Evolutionary conservation across 345 rosid species (phyloP).

Genomic region (Dimocarpus longan): DNA sequence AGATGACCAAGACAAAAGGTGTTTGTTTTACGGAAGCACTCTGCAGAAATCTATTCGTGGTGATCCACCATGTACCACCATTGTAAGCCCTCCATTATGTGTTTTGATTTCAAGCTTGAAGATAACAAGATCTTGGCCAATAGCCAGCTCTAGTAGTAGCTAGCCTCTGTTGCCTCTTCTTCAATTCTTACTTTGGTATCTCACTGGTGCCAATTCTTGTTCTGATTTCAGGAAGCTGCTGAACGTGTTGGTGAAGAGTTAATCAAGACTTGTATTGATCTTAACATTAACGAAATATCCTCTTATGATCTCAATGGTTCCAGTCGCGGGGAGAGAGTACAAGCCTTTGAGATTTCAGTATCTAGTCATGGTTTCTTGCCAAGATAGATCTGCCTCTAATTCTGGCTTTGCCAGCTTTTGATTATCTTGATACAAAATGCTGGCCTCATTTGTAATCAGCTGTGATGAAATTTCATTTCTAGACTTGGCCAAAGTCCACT

Average conservation of each 20-base stretch:
- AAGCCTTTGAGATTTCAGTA: conserved; percentile 78
- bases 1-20: conserved; percentile 81
- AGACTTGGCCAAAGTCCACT: background rate
- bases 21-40: conserved; percentile 79
- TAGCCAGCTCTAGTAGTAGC: background rate
- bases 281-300: conserved; percentile 68
- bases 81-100: conserved; percentile 47
- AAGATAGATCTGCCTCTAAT: conserved; percentile 29
- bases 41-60: conserved; percentile 76
- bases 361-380: conserved; percentile 72
- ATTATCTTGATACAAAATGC: background rate
- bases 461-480: background rate
- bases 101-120: background rate
- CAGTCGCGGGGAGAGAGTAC: conserved; percentile 73
- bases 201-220: conserved; percentile 5
- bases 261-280: conserved; percentile 61
- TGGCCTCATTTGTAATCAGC: background rate
- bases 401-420: background rate
- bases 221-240: conserved; percentile 71
- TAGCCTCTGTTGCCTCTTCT: background rate
- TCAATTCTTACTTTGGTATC: background rate
- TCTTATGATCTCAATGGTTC: conserved; percentile 82
- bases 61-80: conserved; percentile 53
- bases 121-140: background rate
- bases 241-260: conserved; percentile 82